Base-by-base conservation (phyloP, 352 stramenopile species). In the Globisporangium canariense region DNA sequence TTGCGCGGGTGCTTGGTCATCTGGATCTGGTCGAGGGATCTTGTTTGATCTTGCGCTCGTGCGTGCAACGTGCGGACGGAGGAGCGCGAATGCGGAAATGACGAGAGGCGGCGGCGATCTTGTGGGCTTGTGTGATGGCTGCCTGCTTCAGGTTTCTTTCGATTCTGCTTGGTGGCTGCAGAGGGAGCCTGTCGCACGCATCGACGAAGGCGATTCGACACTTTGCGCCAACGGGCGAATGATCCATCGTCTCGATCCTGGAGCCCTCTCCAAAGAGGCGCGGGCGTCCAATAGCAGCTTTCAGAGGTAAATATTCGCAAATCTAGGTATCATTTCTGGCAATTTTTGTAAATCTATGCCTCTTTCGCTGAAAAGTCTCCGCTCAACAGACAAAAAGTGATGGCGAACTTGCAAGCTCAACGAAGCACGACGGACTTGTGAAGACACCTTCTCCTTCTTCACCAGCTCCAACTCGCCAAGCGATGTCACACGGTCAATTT, bases 221-320 rank as follows among this genome's bases (percentile, higher is more conserved):
- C 28, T 30, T 32, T 20, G 5, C 22, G 25, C 16, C 25, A 56
- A 56, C 50, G 32, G 50, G 14, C 28, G 11, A 54, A 40, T 41
- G 28, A 56, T 40, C 28, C 50, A 50, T 45, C 10, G 34, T 40
- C 10, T 11, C 34, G 7, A 45, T 10, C 9, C 38, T 10, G 1
- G 3, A 45, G 7, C 30, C 53, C 54, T 47, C 20, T 60, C 46
- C 10, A 38, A 60, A 18, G 9, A 13, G 20, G 43, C 47, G n/a
- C 7, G 13, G 13, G 54, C 54, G 20, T 50, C 54, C 54, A 60
- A 60, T 60, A 60, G 20, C 54, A 60, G 3, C 25, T 60, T 60
- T 25, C 7, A 16, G 25, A 36, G 34, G 54, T 0, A 47, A 7
- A n/a, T 58, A 30, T 30, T 28, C 11, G 10, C 8, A 41, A 41